Conservation (phyloP, 768 basidiomycete genomes). For the Podaxis carcinomalis region DNA sequence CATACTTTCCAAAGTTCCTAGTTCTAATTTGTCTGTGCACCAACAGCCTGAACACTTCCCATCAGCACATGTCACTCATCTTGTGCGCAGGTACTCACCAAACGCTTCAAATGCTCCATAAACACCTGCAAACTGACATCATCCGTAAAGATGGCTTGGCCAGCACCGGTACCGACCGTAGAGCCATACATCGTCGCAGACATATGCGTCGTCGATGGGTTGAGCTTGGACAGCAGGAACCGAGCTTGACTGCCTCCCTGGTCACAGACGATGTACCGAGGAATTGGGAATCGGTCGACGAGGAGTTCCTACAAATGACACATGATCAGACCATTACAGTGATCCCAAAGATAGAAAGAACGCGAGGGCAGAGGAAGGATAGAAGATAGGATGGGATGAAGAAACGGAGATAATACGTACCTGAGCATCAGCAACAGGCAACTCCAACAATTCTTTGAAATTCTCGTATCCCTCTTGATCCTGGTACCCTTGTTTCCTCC, state of each 20-base stretch:
- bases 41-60: conserved; percentile 21
- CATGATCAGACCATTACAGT: background rate
- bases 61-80: background rate
- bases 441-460: conserved; percentile 88
- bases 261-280: conserved; percentile 96
- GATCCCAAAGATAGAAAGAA: background rate
- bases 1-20: background rate
- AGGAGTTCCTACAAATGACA: conserved; percentile 68
- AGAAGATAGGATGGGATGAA: background rate
- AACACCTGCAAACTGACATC: conserved; percentile 97
- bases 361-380: too few species aligned
- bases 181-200: conserved; percentile 88
- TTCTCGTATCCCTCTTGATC: conserved; percentile 99
- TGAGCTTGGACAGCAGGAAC: conserved; percentile 95
- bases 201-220: conserved; percentile 98
- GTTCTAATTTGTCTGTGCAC: conserved; percentile 25
- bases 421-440: conserved; percentile 87
- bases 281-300: conserved; percentile 93
- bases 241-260: conserved; percentile 97
- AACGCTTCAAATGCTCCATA: conserved; percentile 94
- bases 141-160: conserved; percentile 97
- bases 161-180: conserved; percentile 56
- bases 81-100: conserved; percentile 48
- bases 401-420: conserved; percentile 31
- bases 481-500: conserved; percentile 98